Conservation (phyloP, 805 yeast species). For the Nakazawaea wyomingensis region DNA sequence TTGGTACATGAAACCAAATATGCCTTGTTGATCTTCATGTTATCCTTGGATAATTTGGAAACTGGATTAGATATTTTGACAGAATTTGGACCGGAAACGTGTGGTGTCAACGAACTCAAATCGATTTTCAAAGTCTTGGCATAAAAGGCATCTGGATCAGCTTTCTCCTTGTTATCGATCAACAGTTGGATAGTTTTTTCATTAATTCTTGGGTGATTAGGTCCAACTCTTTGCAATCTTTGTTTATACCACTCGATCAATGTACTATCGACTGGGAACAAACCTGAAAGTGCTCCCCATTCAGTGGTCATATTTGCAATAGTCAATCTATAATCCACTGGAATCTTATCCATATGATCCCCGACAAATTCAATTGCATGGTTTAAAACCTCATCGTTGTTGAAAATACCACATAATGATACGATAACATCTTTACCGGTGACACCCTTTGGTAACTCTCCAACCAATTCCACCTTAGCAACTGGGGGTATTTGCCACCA, state of each 20-base stretch:
- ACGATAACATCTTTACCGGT: conserved; percentile 97
- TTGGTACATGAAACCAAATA: conserved; percentile 98
- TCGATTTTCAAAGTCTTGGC: conserved; percentile 87
- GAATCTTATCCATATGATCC: conserved; percentile 60
- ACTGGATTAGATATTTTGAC: conserved; percentile 86
- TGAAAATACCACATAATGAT: conserved; percentile 89
- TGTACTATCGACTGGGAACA: conserved; percentile 90
- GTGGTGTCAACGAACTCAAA: conserved; percentile 75
- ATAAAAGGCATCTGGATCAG: conserved; percentile 78
- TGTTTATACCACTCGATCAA: conserved; percentile 72
- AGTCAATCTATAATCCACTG: conserved; percentile 82
- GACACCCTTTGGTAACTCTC: conserved; percentile 77
- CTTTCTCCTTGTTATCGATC: conserved; percentile 33
- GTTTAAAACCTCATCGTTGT: conserved; percentile 86
- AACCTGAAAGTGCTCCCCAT: conserved; percentile 97
- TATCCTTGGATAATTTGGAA: conserved; percentile 62
- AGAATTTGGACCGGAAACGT: conserved; percentile 94
- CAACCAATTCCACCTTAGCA: conserved; percentile 84
- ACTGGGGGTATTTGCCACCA: conserved; percentile 99
- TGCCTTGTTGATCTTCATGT: conserved; percentile 85
- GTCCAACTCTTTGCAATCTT: conserved; percentile 41
- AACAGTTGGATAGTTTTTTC: conserved; percentile 50
- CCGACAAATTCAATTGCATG: conserved; percentile 95
- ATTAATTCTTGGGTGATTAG: conserved; percentile 78
- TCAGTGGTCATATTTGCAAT: conserved; percentile 98